phyloP scores from a whole-genome alignment of 73 alveolate species.

The Tetrahymena elliotti region DNA sequence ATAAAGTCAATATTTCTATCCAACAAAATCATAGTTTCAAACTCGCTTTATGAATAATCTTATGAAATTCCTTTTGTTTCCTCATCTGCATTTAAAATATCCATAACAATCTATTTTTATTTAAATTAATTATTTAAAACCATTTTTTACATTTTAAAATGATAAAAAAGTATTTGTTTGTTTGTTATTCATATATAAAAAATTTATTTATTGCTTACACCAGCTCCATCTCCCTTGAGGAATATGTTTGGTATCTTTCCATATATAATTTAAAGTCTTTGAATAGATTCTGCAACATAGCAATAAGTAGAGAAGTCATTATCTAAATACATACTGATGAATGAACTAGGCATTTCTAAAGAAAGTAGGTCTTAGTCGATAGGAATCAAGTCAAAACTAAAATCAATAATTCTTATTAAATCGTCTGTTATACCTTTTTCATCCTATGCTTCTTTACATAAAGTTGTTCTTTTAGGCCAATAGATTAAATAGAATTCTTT shows the following conservation, averaged over 20 bases:
- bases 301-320: slow-evolving; percentile 40
- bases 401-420: slow-evolving; percentile 9
- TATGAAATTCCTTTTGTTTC: not conserved
- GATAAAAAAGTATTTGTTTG: not conserved
- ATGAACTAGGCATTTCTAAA: slow-evolving; percentile 43
- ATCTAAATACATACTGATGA: slow-evolving; percentile 48
- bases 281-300: slow-evolving; percentile 48
- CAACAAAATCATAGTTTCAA: slow-evolving; percentile 15
- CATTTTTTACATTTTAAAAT: too few relatives aligned
- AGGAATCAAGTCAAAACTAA: slow-evolving; percentile 52
- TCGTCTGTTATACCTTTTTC: slow-evolving; percentile 19
- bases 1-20: slow-evolving; percentile 52
- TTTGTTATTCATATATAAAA: not conserved
- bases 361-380: slow-evolving; percentile 55
- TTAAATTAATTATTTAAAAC: too few relatives aligned
- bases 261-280: slow-evolving; percentile 31
- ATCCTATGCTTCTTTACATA: slow-evolving; percentile 24
- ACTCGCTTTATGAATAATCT: slow-evolving; percentile 9
- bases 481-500: not conserved
- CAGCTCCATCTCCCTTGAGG: slow-evolving; percentile 49
- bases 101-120: slow-evolving; percentile 8
- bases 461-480: slow-evolving; percentile 31
- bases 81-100: slow-evolving; percentile 14
- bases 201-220: not conserved
- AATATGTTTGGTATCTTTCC: slow-evolving; percentile 48